Conservation (phyloP, 1,284 basidiomycete genomes). For the Bjerkandera adusta region DNA sequence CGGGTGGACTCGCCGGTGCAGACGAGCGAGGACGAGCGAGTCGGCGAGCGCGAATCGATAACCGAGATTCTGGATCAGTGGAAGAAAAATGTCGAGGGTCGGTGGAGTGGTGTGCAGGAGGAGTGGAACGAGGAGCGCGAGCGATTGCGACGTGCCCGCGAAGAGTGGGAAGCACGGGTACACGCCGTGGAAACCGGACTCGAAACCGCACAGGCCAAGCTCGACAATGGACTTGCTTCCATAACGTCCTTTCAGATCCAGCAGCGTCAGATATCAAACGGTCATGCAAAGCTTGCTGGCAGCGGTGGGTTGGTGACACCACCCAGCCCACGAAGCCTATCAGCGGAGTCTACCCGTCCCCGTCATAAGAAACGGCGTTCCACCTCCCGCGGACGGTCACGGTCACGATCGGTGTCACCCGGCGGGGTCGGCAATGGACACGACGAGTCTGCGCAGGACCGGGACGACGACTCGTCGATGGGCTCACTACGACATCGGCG, state of each 20-base stretch:
- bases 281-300: constrained; percentile 39
- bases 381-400: constrained; percentile 30
- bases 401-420: constrained; percentile 29
- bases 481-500: constrained; percentile 34
- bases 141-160: constrained; percentile 68
- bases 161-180: constrained; percentile 75
- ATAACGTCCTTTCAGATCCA: constrained; percentile 36
- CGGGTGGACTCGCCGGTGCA: constrained; percentile 12
- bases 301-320: constrained; percentile 63
- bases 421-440: constrained; percentile 26
- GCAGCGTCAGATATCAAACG: constrained; percentile 37
- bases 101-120: constrained; percentile 76
- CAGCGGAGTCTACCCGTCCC: constrained; percentile 49
- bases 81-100: constrained; percentile 73
- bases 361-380: constrained; percentile 30
- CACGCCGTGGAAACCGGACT: constrained; percentile 42
- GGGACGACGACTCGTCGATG: constrained; percentile 26
- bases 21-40: constrained; percentile 27
- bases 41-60: constrained; percentile 43
- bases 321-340: constrained; percentile 68
- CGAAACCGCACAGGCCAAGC: constrained; percentile 35
- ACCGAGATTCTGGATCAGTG: constrained; percentile 58
- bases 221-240: constrained; percentile 46
- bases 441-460: constrained; percentile 24
- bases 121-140: constrained; percentile 84